Base-by-base conservation (phyloP, 768 basidiomycete genomes). In the Galerina sulciceps region DNA sequence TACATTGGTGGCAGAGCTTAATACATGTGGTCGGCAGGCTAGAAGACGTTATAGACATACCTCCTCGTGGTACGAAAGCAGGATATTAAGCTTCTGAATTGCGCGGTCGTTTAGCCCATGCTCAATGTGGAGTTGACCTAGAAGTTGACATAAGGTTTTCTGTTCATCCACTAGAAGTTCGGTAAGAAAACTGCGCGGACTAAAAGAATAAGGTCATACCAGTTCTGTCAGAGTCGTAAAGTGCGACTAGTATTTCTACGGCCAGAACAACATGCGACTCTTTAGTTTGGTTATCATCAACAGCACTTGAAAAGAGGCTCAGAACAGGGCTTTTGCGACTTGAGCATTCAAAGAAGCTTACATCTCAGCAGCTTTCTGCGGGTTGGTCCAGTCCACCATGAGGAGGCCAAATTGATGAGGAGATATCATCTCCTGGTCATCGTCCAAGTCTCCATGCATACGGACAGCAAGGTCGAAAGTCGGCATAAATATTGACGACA, bases 301-400 rank as follows among this genome's bases (percentile, higher is more conserved):
- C 60, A 37, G 57, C 64, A 38, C 67, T 67, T 38, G 44, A 63
- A 40, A 31, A 20, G 49, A 49, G 2, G 9, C 54, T 63, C 22
- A 60, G 57, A 23, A 45, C 26, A 31, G 5, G 26, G 26, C 1
- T 57, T 62, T 23, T 13, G 34, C 8, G 13, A 52, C 18, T 31
- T 14, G 53, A 20, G 36, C 18, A 23, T 15, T 1, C 36, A 37
- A 10, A 55, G 55, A 22, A 37, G 47, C 79, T 45, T 49, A 76
- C 74, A 68, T 74, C 78, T 77, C 67, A 67, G 85, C 81, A 36
- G 83, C 81, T 66, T 91, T 93, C 67, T 85, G 79, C 0, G 93
- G 90, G 68, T 96, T 89, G 3, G 90, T 92, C 94, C 94, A 96
- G 63, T 95, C 93, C 2, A 89, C 80, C 67, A 96, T 81, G 73